Percentiles rank a stretch among this genome's conserved stretches.
phyloP scores from a whole-genome alignment of 176 grass and related monocot species.

The Oryza australiensis region DNA sequence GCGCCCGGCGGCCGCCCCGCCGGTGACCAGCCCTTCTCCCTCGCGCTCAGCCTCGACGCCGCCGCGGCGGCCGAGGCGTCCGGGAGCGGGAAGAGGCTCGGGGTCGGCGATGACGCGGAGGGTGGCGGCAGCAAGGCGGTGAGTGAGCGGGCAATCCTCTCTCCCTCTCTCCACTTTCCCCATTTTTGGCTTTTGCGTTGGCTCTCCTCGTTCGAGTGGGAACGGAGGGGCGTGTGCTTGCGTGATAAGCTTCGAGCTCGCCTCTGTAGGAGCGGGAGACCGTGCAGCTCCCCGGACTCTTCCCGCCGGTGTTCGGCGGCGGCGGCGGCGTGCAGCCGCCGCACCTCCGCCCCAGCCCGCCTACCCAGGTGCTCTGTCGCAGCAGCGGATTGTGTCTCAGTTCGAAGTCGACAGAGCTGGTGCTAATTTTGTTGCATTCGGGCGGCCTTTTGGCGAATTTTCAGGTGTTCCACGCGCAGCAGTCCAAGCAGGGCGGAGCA shows the following conservation, averaged over 20 bases:
- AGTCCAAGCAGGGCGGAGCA: constrained; percentile 53
- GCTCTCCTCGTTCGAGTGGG: not conserved
- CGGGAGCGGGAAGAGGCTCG: constrained; percentile 57
- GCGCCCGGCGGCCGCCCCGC: constrained; percentile 32
- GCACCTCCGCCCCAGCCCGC: constrained; percentile 71
- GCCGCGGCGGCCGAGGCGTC: constrained; percentile 51
- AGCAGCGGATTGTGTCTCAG: not conserved
- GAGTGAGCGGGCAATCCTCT: constrained; percentile 35
- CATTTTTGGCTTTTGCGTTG: constrained; percentile 32
- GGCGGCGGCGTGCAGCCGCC: constrained; percentile 69
- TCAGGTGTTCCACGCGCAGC: constrained; percentile 80
- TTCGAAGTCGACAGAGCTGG: not conserved
- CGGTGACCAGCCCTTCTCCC: constrained; percentile 67
- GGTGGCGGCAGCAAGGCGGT: constrained; percentile 46
- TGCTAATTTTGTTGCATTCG: not conserved
- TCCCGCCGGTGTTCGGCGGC: constrained; percentile 71
- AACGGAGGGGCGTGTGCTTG: not conserved
- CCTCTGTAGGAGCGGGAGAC: constrained; percentile 71
- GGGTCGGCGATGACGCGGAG: constrained; percentile 56
- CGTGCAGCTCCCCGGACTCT: constrained; percentile 64
- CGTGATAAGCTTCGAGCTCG: constrained; percentile 20
- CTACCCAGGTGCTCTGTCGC: constrained; percentile 55
- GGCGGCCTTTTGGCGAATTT: constrained; percentile 9
- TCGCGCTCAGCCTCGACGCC: constrained; percentile 81
- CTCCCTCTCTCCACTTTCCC: constrained; percentile 32